Base-by-base conservation (phyloP, 2,329 filamentous ascomycete species). In the Neonectria sp. region DNA sequence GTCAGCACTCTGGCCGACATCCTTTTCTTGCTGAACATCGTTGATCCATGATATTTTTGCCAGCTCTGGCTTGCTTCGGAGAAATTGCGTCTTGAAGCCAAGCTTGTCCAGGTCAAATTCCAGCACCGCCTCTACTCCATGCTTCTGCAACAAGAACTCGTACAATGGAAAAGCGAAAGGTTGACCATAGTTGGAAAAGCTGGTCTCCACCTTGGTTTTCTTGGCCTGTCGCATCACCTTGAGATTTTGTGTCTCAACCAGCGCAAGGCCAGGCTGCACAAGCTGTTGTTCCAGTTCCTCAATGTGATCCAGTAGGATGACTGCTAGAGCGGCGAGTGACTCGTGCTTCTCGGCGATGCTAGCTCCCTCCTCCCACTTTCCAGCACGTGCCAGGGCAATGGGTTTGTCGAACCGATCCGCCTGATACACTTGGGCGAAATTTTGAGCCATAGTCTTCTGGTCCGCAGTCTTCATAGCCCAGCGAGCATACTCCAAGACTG, bases 11-110 rank as follows among this genome's bases (percentile, higher is more conserved):
- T 89, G 88, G 13, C 89, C 85, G 69, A 94, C 94, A 74, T 97
- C 90, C 65, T 90, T 86, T 77, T 96, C 93, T 27, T 89, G 87
- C 67, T 91, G 86, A 8, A 98, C 88, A 77, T 98, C 95, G 78
- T 99, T 97, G 82, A 99, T 97, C 96, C 96, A 99, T 55, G 92
- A 91, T 51, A 99, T 86, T 74, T 94, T 94, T 31, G 92, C 91
- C 68, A 94, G 90, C 68, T 91, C 87, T 0, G 90, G 88, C 70
- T 91, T 89, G 62, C 89, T 91, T 48, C 93, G 90, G 55, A 99
- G 85, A 75, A 95, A 99, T 58, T 86, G 86, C 1, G 94, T 97
- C 62, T 97, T 88, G 75, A 90, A 92, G n/a, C 83, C 83, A 57
- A 88, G 82, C 71, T 90, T 90, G 75, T 95, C 92, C 63, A 90